Conservation (phyloP, 176 grass and related monocot species). For the Triticum timopheevii region DNA sequence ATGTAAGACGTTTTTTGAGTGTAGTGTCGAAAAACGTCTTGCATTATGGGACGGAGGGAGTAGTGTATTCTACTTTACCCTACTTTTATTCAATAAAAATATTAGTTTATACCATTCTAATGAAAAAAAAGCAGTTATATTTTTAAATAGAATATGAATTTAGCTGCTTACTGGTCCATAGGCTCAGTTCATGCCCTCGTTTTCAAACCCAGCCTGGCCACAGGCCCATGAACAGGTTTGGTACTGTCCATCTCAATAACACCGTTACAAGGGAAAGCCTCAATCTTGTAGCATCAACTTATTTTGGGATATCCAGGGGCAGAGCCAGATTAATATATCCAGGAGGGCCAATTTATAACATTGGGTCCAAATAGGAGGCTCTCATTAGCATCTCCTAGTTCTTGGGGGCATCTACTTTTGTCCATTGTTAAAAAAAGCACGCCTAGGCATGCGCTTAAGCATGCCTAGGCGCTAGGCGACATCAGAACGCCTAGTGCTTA, state of each 20-base stretch:
- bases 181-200: not conserved
- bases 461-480: not conserved
- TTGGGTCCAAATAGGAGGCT: not conserved
- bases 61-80: not conserved
- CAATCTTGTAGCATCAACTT: not conserved
- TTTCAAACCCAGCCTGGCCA: not conserved
- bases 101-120: not conserved
- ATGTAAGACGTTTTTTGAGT: too few relatives aligned
- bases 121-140: not conserved
- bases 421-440: not conserved
- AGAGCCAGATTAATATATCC: not conserved
- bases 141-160: not conserved
- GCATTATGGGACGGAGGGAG: too few relatives aligned
- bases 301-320: not conserved
- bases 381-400: not conserved
- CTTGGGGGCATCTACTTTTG: not conserved
- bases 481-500: not conserved
- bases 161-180: not conserved
- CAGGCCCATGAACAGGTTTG: not conserved
- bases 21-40: too few relatives aligned
- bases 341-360: not conserved
- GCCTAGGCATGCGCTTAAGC: too few relatives aligned
- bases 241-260: conserved; percentile 4
- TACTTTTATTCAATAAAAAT: not conserved
- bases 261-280: not conserved